These are phyloP conservation scores for Leccinum uliginosum DNA, from an alignment of 768 basidiomycete species.

Conservation along the genomic window DNA sequence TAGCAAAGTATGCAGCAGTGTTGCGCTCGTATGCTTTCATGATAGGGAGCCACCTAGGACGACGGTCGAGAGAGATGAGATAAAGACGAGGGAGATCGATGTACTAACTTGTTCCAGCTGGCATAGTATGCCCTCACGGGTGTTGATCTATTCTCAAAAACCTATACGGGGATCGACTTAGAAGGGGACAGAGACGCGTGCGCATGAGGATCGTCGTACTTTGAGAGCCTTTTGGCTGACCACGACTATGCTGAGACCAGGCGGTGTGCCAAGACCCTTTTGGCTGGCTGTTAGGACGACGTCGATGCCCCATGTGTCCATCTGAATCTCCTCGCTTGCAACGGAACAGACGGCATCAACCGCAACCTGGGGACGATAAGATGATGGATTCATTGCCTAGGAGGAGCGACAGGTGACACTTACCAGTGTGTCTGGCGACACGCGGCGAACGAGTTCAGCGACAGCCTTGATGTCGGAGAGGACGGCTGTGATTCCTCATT, in stretches of 20 bases:
- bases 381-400: not conserved
- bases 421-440: conserved; percentile 85
- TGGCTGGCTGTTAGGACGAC: conserved; percentile 83
- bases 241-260: conserved; percentile 84
- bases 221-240: conserved; percentile 78
- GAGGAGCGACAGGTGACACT: conserved; percentile 6
- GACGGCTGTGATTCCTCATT: conserved; percentile 53
- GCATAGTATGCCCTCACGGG: conserved; percentile 81
- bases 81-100: not conserved
- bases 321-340: conserved; percentile 89
- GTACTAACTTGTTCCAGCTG: conserved; percentile 73
- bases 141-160: conserved; percentile 26
- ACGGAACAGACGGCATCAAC: conserved; percentile 97
- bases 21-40: conserved; percentile 92
- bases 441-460: conserved; percentile 61
- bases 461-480: conserved; percentile 80
- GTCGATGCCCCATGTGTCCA: conserved; percentile 93
- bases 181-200: not conserved
- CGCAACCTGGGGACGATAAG: conserved; percentile 47
- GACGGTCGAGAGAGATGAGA: conserved; percentile 1
- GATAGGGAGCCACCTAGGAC: conserved; percentile 76
- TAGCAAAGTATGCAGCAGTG: conserved; percentile 86
- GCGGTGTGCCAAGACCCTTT: conserved; percentile 91
- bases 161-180: not conserved
- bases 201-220: conserved; percentile 28